Percentiles rank a stretch among this genome's conserved stretches.
These are phyloP conservation scores for Lichtheimia ornata DNA, from an alignment of 371 early-diverging fungal genomes.

Conservation along the genomic window DNA sequence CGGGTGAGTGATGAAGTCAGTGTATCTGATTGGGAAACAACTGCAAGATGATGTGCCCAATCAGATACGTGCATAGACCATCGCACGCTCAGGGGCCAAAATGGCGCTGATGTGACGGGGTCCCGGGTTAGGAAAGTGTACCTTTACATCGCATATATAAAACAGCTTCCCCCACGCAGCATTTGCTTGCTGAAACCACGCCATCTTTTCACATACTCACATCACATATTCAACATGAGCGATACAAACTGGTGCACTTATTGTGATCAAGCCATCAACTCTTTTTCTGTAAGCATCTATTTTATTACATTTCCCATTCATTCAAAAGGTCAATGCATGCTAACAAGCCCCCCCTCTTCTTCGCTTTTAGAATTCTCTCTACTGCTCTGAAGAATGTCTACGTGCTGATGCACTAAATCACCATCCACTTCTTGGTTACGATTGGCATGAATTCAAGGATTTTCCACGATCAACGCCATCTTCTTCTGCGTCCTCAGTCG, in stretches of 20 bases:
- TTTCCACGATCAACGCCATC: constrained; percentile 26
- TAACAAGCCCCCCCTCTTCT: too few relatives aligned
- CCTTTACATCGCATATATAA: neutral
- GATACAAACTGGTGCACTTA: constrained; percentile 26
- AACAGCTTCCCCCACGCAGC: neutral
- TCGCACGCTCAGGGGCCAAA: constrained; percentile 4
- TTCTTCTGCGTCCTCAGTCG: constrained; percentile 9
- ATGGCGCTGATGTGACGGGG: constrained; percentile 6
- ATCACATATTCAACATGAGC: constrained; percentile 14
- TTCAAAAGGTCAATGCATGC: neutral
- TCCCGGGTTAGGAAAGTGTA: neutral
- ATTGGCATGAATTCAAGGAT: constrained; percentile 31
- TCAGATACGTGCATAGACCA: too few relatives aligned
- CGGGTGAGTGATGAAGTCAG: too few relatives aligned
- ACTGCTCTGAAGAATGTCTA: constrained; percentile 34
- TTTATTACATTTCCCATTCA: constrained; percentile 1
- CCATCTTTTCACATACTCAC: neutral
- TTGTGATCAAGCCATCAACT: constrained; percentile 27
- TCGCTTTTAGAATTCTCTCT: constrained; percentile 27
- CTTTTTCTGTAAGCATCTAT: constrained; percentile 18
- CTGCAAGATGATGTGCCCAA: too few relatives aligned
- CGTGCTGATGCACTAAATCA: constrained; percentile 29
- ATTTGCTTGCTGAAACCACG: constrained; percentile 8
- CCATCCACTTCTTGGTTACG: constrained; percentile 34
- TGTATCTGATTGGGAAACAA: too few relatives aligned